These are phyloP conservation scores for Sarcodon sp. DNA, from an alignment of 768 basidiomycete species.

Conservation along the genomic window DNA sequence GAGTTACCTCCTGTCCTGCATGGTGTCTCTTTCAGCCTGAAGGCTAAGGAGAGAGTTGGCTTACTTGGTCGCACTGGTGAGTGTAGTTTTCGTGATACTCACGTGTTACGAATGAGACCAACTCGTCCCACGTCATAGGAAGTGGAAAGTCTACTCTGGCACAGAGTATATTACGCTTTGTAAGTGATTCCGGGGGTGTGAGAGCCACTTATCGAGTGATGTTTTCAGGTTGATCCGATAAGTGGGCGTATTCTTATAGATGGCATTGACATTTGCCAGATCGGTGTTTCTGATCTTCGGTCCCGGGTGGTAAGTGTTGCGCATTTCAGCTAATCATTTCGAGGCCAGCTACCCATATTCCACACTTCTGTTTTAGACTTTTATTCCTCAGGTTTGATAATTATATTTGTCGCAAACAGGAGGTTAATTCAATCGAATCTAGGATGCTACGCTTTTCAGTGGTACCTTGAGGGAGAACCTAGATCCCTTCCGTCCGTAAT, in stretches of 20 bases:
- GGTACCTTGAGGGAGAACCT: constrained; percentile 67
- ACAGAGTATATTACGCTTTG: constrained; percentile 77
- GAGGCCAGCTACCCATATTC: background rate
- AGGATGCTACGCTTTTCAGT: constrained; percentile 68
- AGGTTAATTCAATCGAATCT: constrained; percentile 1
- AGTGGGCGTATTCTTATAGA: constrained; percentile 71
- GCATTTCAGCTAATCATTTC: background rate
- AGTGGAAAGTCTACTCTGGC: constrained; percentile 79
- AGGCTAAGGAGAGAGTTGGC: constrained; percentile 64
- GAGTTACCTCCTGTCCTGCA: constrained; percentile 76
- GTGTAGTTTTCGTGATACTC: constrained; percentile 4
- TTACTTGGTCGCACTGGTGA: constrained; percentile 66
- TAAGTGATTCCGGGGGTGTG: constrained; percentile 18
- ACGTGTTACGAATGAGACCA: background rate
- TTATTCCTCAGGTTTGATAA: constrained; percentile 43
- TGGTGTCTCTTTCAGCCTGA: constrained; percentile 59
- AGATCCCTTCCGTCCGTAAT: constrained; percentile 49
- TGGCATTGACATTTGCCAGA: constrained; percentile 77
- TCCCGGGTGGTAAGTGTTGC: constrained; percentile 44
- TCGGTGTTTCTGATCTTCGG: constrained; percentile 77
- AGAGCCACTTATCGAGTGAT: background rate
- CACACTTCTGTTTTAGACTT: constrained; percentile 34
- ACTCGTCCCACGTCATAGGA: constrained; percentile 20
- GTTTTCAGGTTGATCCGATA: constrained; percentile 52
- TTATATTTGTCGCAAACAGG: background rate